Base-by-base conservation (phyloP, 495 filamentous ascomycete species). In the Aeminium ludgeri region DNA sequence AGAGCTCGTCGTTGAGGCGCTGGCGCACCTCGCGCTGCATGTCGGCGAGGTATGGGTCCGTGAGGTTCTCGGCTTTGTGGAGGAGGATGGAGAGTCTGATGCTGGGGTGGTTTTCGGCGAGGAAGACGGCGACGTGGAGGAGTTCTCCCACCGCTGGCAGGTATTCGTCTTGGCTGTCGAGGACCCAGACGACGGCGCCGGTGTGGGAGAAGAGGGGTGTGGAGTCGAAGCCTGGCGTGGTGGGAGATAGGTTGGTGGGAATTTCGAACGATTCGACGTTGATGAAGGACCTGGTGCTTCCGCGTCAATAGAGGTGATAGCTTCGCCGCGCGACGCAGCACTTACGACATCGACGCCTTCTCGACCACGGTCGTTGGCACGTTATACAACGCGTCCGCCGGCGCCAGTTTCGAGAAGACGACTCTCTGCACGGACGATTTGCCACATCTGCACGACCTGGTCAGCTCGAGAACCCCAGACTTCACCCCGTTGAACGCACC, bases 241-340 rank as follows among this genome's bases (percentile, higher is more conserved):
- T 72, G 45, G 86, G 83, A 58, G 94, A 80, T 39, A 96, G 72
- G 56, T 95, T 85, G 20, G 86, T 85, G 0, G 91, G 89, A 40
- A 97, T 84, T 54, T 97, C 89, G 83, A 84, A 93, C 23, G 95
- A 81, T 55, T 96, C 86, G 54, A 97, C 93, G 53, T 95, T 86
- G 85, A 96, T 92, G 51, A 97, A 95, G 6, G 87, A 94, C 53
- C 87, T 93, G 43, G 30, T 20, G 36, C 45, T 44, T 27, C 38
- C 12, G 8, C 40, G 6, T 20, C 5, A 33, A 28, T 39, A 61
- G 34, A 60, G 50, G 34, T 49, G 19, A 20, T 11, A 17, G 30
- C 11, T 19, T 49, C 31, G 17, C 15, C 33, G 30, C 28, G 23
- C 13, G 36, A 16, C 17, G 18, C 20, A 35, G 10, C 15, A n/a